Percentiles rank a stretch among this genome's conserved stretches.
phyloP scores from a whole-genome alignment of 2,329 filamentous ascomycete species.

The Colletotrichum sp. region DNA sequence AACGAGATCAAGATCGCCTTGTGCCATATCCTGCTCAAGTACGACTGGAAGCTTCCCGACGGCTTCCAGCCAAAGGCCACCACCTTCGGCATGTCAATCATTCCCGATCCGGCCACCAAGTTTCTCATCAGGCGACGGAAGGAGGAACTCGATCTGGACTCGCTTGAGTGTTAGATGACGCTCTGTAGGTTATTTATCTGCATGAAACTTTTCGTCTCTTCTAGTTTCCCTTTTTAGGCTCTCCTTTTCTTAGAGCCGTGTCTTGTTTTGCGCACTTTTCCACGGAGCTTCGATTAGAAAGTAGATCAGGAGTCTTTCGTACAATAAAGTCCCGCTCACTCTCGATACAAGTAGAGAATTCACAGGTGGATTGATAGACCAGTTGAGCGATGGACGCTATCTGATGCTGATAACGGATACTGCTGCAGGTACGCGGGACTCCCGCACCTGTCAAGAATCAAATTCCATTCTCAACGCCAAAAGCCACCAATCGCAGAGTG shows the following conservation, averaged over 20 bases:
- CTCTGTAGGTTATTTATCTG: background rate
- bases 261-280: background rate
- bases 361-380: background rate
- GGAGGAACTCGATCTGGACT: conserved; percentile 2
- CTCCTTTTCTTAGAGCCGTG: background rate
- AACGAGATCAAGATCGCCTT: conserved; percentile 40
- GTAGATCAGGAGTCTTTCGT: background rate
- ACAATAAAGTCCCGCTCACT: background rate
- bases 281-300: background rate
- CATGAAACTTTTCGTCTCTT: background rate
- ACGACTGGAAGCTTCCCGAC: conserved; percentile 27
- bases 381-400: background rate
- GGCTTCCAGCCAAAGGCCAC: background rate
- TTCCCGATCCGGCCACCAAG: background rate
- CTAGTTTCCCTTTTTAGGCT: background rate
- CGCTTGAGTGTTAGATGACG: background rate
- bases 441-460: background rate
- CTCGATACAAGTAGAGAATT: background rate
- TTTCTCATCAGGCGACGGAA: background rate
- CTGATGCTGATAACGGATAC: background rate
- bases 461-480: background rate
- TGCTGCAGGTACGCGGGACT: background rate
- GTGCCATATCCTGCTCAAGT: conserved; percentile 33
- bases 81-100: background rate
- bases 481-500: background rate